These are phyloP conservation scores for Pulicaria dysenterica DNA, from an alignment of 129 eudicot species.

Conservation along the genomic window DNA sequence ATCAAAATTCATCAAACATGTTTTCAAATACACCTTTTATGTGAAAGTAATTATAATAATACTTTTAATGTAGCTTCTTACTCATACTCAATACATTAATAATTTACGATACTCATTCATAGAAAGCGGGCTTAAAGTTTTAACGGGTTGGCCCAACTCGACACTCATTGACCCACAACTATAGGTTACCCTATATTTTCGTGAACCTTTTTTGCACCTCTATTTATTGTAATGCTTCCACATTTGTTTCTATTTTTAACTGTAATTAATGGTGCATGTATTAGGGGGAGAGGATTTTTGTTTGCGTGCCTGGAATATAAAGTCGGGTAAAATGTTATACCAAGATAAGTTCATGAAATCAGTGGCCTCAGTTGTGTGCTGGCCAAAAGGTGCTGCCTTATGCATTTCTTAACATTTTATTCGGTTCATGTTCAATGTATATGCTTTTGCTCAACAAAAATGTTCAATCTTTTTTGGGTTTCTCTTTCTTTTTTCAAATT, in stretches of 20 bases:
- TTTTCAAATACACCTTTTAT: background rate
- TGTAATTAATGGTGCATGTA: conserved; percentile 1
- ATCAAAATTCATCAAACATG: background rate
- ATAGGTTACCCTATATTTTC: no score
- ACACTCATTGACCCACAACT: no score
- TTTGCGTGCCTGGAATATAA: conserved; percentile 76
- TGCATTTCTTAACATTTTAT: background rate
- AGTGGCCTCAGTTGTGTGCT: conserved; percentile 63
- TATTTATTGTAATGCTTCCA: background rate
- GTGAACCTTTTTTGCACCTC: no score
- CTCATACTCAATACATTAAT: no score
- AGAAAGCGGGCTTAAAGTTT: no score
- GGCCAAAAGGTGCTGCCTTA: conserved; percentile 52
- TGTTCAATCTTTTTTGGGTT: background rate
- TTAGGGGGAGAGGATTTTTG: conserved; percentile 89
- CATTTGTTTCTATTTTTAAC: background rate
- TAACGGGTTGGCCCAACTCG: no score
- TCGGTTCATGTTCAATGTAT: conserved; percentile 3
- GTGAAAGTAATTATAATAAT: no score
- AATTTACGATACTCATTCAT: no score
- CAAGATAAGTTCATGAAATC: conserved; percentile 66
- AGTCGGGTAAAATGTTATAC: conserved; percentile 77
- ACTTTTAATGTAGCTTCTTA: no score
- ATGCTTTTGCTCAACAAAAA: background rate
- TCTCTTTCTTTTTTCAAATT: background rate